Conservation (phyloP, 208 protist genomes). For the Acanthamoeba culbertsoni region DNA sequence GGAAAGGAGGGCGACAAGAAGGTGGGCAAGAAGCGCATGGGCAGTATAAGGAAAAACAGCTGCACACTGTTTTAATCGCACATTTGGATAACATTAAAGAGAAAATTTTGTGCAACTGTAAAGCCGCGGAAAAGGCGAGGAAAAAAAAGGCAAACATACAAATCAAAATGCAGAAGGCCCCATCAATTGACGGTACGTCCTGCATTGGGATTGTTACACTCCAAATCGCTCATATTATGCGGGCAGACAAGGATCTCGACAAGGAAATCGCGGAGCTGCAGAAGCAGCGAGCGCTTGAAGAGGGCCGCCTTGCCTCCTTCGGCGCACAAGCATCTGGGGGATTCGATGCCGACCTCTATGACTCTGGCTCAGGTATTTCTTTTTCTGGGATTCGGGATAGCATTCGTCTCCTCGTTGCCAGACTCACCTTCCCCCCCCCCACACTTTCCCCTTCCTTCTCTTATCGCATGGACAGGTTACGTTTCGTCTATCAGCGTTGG, state of each 20-base stretch:
- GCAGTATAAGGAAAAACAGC: not conserved
- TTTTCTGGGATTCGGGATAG: too few relatives aligned
- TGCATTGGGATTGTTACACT: too few relatives aligned
- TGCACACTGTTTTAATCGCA: not conserved
- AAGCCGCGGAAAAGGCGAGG: too few relatives aligned
- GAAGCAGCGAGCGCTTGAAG: conserved; percentile 45
- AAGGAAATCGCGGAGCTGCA: conserved; percentile 52
- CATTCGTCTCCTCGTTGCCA: too few relatives aligned
- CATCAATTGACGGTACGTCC: too few relatives aligned
- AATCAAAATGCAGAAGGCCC: too few relatives aligned
- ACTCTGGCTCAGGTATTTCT: not conserved
- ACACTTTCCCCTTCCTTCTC: too few relatives aligned
- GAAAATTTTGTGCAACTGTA: too few relatives aligned
- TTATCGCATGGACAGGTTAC: not conserved
- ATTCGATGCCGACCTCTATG: conserved; percentile 41
- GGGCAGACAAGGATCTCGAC: conserved; percentile 28
- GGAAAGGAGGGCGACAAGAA: not conserved
- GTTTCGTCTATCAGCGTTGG: conserved; percentile 34
- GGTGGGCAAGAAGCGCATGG: not conserved
- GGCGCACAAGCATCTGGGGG: not conserved
- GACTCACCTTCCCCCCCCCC: not conserved
- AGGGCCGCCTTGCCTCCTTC: conserved; percentile 36
- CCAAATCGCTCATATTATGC: too few relatives aligned
- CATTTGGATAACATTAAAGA: too few relatives aligned
- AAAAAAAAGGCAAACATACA: too few relatives aligned